phyloP scores from a whole-genome alignment of 1,284 basidiomycete genomes.

The Pholiota adiposa region DNA sequence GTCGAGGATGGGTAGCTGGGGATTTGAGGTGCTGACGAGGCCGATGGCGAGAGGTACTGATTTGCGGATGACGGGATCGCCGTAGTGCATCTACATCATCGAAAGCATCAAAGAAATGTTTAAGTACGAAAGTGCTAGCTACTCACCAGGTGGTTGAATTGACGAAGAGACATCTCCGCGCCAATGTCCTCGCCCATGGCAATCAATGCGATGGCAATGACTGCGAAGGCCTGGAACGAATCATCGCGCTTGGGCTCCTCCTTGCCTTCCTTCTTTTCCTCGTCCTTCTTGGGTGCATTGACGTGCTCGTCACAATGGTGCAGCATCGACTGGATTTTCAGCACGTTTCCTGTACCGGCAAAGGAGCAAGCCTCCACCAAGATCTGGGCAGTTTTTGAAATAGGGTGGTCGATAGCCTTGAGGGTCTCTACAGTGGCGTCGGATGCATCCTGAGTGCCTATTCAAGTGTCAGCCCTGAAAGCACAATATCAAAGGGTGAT shows the following conservation, averaged over 20 bases:
- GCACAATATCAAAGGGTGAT: neutral
- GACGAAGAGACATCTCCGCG: conserved; percentile 93
- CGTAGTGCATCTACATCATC: conserved; percentile 90
- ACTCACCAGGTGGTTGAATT: conserved; percentile 92
- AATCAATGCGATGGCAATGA: conserved; percentile 92
- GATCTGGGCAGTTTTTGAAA: conserved; percentile 90
- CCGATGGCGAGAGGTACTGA: conserved; percentile 96
- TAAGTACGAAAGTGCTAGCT: neutral
- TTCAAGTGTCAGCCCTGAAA: conserved; percentile 11
- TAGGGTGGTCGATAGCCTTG: conserved; percentile 93
- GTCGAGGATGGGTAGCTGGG: conserved; percentile 94
- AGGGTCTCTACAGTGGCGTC: conserved; percentile 96
- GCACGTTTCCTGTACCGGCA: conserved; percentile 94
- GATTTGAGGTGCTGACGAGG: conserved; percentile 94
- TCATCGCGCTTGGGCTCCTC: conserved; percentile 71
- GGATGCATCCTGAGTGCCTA: conserved; percentile 88
- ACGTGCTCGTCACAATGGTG: conserved; percentile 95
- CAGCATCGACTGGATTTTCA: conserved; percentile 93
- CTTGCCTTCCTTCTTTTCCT: conserved; percentile 59
- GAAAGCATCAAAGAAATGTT: neutral
- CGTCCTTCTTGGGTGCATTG: conserved; percentile 59
- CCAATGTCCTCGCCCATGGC: conserved; percentile 99
- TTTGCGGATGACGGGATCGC: conserved; percentile 92
- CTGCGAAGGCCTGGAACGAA: conserved; percentile 92
- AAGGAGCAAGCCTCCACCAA: conserved; percentile 95